Conservation (phyloP, 2,329 filamentous ascomycete genomes). For the Ophiocordyceps australis region DNA sequence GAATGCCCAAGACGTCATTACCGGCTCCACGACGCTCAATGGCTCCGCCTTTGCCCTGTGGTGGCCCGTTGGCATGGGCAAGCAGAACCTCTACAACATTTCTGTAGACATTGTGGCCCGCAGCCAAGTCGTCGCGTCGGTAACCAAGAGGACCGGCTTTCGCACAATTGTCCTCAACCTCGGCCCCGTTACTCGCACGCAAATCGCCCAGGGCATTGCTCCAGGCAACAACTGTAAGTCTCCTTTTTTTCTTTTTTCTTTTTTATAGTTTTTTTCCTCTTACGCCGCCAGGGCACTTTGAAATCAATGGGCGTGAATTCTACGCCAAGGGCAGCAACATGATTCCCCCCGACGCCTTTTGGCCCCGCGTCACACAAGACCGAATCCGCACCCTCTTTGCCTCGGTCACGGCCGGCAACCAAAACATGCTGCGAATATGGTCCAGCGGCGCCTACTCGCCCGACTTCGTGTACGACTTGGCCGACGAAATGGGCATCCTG, state of each 20-base stretch:
- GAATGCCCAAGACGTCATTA: too few species aligned
- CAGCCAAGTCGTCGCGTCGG: conserved; percentile 9
- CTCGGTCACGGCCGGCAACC: conserved; percentile 32
- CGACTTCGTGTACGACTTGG: conserved; percentile 44
- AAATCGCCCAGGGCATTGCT: conserved; percentile 29
- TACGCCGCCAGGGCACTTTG: too few species aligned
- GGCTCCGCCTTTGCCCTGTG: too few species aligned
- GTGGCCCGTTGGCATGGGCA: conserved; percentile 40
- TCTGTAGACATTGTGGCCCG: conserved; percentile 26
- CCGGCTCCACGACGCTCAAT: too few species aligned
- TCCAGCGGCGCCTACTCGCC: conserved; percentile 39
- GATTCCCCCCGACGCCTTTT: conserved; percentile 6
- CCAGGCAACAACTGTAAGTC: conserved; percentile 18
- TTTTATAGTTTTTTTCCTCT: too few species aligned
- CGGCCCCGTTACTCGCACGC: conserved; percentile 30
- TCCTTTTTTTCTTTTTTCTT: too few species aligned
- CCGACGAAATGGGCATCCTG: conserved; percentile 40
- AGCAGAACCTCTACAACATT: conserved; percentile 38
- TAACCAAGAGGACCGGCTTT: conserved; percentile 36
- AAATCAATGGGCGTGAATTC: conserved; percentile 45
- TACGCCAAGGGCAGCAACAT: conserved; percentile 22
- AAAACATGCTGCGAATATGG: conserved; percentile 49
- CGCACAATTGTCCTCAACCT: conserved; percentile 43
- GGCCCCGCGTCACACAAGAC: conserved; percentile 26
- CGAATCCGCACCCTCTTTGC: conserved; percentile 28